A percentile compares a stretch with the other conserved stretches of the same genome.
phyloP scores from a whole-genome alignment of 1,139 yeast genomes.

The Keqinozyma sinolaborantium region DNA sequence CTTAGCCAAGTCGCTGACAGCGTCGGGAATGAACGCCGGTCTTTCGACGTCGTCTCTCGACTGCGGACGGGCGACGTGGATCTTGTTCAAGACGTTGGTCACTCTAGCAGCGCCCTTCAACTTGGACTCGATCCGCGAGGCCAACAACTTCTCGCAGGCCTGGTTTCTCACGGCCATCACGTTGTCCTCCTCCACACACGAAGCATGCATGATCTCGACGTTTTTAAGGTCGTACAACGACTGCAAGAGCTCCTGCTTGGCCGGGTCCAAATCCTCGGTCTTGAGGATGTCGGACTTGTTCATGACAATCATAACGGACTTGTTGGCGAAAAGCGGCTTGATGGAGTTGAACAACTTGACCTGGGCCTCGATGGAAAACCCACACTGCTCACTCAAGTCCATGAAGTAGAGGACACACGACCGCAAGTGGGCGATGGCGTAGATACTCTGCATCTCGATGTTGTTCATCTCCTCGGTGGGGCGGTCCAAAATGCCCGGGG shows the following conservation, averaged over 20 bases:
- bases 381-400: slow-evolving; percentile 99
- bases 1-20: slow-evolving; percentile 52
- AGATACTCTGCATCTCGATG: slow-evolving; percentile 98
- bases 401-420: slow-evolving; percentile 94
- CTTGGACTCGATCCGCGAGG: slow-evolving; percentile 95
- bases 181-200: slow-evolving; percentile 93
- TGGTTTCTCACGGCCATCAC: slow-evolving; percentile 94
- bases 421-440: slow-evolving; percentile 96
- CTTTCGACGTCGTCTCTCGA: slow-evolving; percentile 84
- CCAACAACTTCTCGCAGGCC: slow-evolving; percentile 93
- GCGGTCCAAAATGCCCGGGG: slow-evolving; percentile 98
- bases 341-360: slow-evolving; percentile 95
- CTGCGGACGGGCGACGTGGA: slow-evolving; percentile 89
- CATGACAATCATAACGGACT: slow-evolving; percentile 91
- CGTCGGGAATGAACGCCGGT: slow-evolving; percentile 79
- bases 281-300: slow-evolving; percentile 90
- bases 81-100: slow-evolving; percentile 84
- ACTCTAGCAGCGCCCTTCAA: slow-evolving; percentile 91
- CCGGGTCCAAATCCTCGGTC: slow-evolving; percentile 77
- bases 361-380: slow-evolving; percentile 95
- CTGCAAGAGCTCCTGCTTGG: slow-evolving; percentile 68
- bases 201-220: slow-evolving; percentile 88
- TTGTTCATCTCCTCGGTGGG: slow-evolving; percentile 99
- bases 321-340: slow-evolving; percentile 95
- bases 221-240: slow-evolving; percentile 64